phyloP scores from a whole-genome alignment of 805 yeast genomes.

The Sugiyamaella marilandica region DNA sequence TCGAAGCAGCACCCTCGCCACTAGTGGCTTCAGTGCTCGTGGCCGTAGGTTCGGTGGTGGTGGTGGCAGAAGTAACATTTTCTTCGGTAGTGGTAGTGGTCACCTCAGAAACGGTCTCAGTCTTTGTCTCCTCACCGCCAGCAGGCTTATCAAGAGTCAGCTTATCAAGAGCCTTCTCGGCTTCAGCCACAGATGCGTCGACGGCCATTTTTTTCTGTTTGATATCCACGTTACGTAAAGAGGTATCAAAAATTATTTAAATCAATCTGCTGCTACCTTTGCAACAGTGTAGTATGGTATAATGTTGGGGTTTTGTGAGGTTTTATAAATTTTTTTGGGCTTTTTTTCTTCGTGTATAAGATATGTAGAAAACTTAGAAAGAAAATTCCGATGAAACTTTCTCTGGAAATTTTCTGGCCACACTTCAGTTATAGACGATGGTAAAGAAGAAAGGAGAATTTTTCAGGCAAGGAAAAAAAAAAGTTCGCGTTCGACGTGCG shows the following conservation, averaged over 20 bases:
- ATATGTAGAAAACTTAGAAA: neutral
- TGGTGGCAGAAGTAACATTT: conserved; percentile 48
- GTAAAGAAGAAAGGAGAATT: conserved; percentile 3
- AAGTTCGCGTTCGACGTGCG: neutral
- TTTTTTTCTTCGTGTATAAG: conserved; percentile 1
- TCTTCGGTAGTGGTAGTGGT: conserved; percentile 33
- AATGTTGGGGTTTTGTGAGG: conserved; percentile 4
- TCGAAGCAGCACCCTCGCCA: conserved; percentile 23
- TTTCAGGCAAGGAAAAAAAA: conserved; percentile 2
- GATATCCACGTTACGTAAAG: neutral
- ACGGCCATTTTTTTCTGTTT: conserved; percentile 23
- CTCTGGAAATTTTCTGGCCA: neutral
- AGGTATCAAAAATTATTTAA: neutral
- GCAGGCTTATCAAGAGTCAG: conserved; percentile 25
- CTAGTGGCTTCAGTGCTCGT: conserved; percentile 19
- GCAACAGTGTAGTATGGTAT: neutral
- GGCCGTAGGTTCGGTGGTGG: conserved; percentile 43
- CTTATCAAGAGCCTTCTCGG: conserved; percentile 35
- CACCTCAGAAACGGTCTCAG: conserved; percentile 12
- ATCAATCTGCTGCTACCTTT: conserved; percentile 1
- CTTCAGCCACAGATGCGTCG: conserved; percentile 34
- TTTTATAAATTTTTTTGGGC: conserved; percentile 2
- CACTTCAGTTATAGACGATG: neutral
- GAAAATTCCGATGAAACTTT: neutral
- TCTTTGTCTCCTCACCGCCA: conserved; percentile 14